Evolutionary conservation across 352 stramenopile species (phyloP).

Genomic region (Albugo laibachii): DNA sequence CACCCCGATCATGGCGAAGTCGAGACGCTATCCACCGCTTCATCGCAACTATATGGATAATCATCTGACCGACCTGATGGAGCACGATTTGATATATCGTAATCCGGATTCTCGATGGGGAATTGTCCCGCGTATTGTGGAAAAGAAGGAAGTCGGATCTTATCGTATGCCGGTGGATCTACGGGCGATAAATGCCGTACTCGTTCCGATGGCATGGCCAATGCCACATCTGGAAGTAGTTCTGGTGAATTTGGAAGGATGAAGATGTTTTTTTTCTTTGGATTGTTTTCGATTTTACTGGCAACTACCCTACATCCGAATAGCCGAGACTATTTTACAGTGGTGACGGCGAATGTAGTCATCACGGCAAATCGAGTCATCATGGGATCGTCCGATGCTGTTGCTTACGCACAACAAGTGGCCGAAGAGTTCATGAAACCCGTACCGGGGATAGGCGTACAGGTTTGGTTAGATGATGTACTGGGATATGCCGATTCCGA

Average conservation of each 20-base stretch:
- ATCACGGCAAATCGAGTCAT: constrained; percentile 7
- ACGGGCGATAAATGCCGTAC: constrained; percentile 6
- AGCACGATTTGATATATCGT: no score
- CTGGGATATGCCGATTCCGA: neutral
- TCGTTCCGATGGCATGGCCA: constrained; percentile 8
- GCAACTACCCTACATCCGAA: constrained; percentile 5
- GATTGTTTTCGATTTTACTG: constrained; percentile 13
- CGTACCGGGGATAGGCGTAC: neutral
- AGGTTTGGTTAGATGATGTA: neutral
- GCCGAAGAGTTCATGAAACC: neutral
- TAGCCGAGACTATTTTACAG: constrained; percentile 7
- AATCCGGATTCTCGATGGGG: constrained; percentile 4
- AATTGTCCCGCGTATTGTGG: constrained; percentile 6
- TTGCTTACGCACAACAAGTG: constrained; percentile 4
- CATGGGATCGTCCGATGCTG: no score
- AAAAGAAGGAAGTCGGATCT: constrained; percentile 6
- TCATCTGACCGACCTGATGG: no score
- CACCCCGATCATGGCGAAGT: no score
- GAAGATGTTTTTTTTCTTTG: constrained; percentile 9
- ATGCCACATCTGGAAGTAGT: constrained; percentile 10
- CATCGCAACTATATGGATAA: no score
- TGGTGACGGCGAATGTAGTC: constrained; percentile 5
- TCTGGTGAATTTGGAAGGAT: constrained; percentile 4
- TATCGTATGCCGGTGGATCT: constrained; percentile 7
- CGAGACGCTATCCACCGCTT: no score